Evolutionary conservation across 2,329 filamentous ascomycete genomes (phyloP), one percentile per base, ranked within the genome.

Genomic region (Cladosporium sp.): DNA sequence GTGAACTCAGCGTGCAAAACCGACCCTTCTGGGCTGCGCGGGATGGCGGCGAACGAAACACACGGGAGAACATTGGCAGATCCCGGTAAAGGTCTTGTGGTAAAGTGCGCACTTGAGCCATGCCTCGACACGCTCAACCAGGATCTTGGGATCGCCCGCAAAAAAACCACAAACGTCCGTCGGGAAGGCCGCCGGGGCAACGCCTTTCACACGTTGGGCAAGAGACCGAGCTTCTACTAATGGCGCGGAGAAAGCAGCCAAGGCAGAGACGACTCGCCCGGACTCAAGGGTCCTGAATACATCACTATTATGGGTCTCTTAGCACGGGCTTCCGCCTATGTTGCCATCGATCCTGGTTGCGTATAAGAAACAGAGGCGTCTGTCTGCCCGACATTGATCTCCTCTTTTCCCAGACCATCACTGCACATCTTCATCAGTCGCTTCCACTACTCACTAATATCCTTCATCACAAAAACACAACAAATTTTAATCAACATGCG

Each of bases 281-380:
- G 36, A 18, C 45, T 40, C 9, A 25, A 48, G 45, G 25, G 45
- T 33, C 32, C 22, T 15, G 27, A 32, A 35, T 48, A 48, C 45
- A 48, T 48, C 45, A 48, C 45, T 47, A 18, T 38, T 48, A 36
- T 36, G 45, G 45, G 45, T 48, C 45, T 40, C 22, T 27, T 27
- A 16, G 36, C 27, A 48, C 45, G 36, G 45, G 36, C 36, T 22
- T 38, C 25, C 20, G 25, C 13, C 25, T 5, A 20, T 40, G 36
- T 48, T 48, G 45, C 19, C 27, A n/a, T 22, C 38, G 20, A 18
- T 46, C 20, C 38, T 46, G 32, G 16, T 16, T 40, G 16, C 12
- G 45, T 48, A 48, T 48, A 48, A 48, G 45, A 48, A 32, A 48
- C 45, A 32, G 11, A 22, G 11, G 32, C 15, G 15, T n/a, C 32